These are phyloP conservation scores for Saposhnikovia divaricata DNA, from an alignment of 129 eudicot species.

Conservation along the genomic window DNA sequence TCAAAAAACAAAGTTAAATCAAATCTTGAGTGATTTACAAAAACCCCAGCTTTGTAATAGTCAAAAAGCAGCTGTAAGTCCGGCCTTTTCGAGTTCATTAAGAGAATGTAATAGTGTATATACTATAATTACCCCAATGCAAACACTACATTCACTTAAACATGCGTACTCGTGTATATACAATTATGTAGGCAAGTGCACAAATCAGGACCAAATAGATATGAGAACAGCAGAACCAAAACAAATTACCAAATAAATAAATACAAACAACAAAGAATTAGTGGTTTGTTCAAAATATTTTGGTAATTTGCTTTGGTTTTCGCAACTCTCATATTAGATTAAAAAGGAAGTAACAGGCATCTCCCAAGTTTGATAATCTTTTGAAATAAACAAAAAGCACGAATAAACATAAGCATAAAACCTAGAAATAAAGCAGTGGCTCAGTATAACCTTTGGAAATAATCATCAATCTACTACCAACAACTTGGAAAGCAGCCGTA, in stretches of 20 bases:
- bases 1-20: not conserved
- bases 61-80: no score
- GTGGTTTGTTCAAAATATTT: no score
- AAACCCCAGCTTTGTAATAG: not conserved
- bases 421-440: slow-evolving; percentile 9
- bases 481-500: slow-evolving; percentile 41
- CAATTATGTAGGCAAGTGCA: not conserved
- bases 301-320: no score
- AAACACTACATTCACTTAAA: not conserved
- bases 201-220: not conserved
- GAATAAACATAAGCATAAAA: not conserved
- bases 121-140: not conserved
- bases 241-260: no score
- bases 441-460: slow-evolving; percentile 42
- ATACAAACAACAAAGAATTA: not conserved
- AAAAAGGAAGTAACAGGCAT: no score
- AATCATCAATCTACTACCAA: slow-evolving; percentile 70
- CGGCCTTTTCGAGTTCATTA: not conserved
- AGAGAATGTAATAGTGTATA: not conserved
- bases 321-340: no score
- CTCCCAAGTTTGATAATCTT: no score
- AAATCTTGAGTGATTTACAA: not conserved
- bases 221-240: not conserved
- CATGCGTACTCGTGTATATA: not conserved
- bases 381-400: not conserved